Conservation (phyloP, 169 alveolate genomes). For the Cryptosporidium meleagridis region DNA sequence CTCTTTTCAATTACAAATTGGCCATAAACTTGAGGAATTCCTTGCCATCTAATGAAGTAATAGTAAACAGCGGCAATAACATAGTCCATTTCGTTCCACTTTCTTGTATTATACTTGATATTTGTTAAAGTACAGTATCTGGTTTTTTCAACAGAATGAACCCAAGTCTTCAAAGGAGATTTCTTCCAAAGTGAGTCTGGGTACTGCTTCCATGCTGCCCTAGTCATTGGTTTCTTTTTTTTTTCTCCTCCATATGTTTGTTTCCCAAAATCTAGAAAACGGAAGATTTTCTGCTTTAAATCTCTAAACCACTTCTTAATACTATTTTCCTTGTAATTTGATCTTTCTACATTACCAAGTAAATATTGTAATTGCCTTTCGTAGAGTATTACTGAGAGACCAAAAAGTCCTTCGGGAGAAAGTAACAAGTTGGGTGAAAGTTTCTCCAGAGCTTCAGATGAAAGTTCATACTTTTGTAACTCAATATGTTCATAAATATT, state of each 20-base stretch:
- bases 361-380: constrained; percentile 67
- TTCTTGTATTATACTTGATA: constrained; percentile 67
- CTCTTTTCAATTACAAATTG: constrained; percentile 52
- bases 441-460: constrained; percentile 64
- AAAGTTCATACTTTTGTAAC: constrained; percentile 63
- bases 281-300: constrained; percentile 45
- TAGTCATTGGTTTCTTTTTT: constrained; percentile 66
- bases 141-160: constrained; percentile 71
- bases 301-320: constrained; percentile 70
- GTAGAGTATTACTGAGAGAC: constrained; percentile 55
- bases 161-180: constrained; percentile 74
- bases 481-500: constrained; percentile 65
- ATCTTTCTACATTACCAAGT: constrained; percentile 57
- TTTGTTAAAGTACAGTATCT: constrained; percentile 60
- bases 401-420: constrained; percentile 67
- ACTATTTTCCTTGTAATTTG: constrained; percentile 53
- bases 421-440: constrained; percentile 62
- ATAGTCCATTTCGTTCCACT: constrained; percentile 74
- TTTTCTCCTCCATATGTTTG: constrained; percentile 50
- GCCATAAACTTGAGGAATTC: constrained; percentile 73
- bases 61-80: constrained; percentile 71
- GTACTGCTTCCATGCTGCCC: constrained; percentile 73
- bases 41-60: constrained; percentile 71
- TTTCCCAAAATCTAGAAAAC: constrained; percentile 56
- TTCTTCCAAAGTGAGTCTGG: constrained; percentile 72